These are phyloP conservation scores for Teratosphaeria zuluensis DNA, from an alignment of 2,329 filamentous ascomycete species.

Conservation along the genomic window DNA sequence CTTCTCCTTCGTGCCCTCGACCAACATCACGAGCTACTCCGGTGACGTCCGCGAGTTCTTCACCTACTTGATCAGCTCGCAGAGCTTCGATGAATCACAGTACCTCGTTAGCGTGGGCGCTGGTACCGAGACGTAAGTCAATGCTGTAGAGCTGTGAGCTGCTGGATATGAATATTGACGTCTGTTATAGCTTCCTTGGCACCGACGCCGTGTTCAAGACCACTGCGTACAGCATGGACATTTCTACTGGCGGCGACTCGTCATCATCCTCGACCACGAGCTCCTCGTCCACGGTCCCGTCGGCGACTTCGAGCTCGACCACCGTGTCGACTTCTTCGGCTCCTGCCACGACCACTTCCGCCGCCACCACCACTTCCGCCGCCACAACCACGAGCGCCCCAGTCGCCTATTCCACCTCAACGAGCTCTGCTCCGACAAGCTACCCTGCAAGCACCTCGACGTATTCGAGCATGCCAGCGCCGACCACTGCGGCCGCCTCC, in stretches of 20 bases:
- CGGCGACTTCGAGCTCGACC: neutral
- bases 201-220: neutral
- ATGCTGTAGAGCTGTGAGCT: no score
- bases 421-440: neutral
- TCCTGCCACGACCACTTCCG: neutral
- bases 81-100: constrained; percentile 40
- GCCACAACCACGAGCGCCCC: neutral
- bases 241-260: neutral
- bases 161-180: no score
- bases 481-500: neutral
- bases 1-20: constrained; percentile 12
- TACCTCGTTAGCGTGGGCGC: constrained; percentile 22
- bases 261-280: neutral
- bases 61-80: constrained; percentile 42
- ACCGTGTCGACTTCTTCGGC: neutral
- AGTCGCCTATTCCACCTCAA: neutral
- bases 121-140: neutral
- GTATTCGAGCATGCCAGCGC: neutral
- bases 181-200: neutral
- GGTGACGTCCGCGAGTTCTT: constrained; percentile 51
- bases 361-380: neutral
- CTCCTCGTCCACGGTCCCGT: neutral
- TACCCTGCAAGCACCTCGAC: neutral
- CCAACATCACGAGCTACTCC: constrained; percentile 41
- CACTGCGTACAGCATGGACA: neutral